Evolutionary conservation across 164 flowering plant species (phyloP).

Genomic region (Aristolochia californica): DNA sequence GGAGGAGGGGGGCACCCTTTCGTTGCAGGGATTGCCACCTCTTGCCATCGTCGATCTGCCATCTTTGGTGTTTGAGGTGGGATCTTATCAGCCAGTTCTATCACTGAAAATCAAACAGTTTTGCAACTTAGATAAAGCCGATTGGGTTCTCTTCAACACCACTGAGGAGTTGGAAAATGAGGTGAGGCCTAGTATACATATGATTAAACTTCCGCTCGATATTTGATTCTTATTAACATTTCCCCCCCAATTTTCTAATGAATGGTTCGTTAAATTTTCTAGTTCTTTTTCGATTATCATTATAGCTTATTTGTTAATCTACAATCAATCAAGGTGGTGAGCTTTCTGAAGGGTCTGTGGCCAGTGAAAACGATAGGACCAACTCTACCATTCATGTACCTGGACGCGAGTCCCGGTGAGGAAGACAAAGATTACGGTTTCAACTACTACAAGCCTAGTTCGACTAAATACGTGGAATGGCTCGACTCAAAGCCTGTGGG

Average conservation of each 20-base stretch:
- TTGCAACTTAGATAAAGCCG: slow-evolving; percentile 23
- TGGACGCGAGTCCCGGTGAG: slow-evolving; percentile 11
- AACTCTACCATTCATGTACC: slow-evolving; percentile 24
- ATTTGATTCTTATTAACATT: not conserved
- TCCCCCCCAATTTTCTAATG: too few species aligned
- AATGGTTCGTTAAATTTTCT: too few species aligned
- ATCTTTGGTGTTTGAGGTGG: slow-evolving; percentile 5
- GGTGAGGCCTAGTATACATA: slow-evolving; percentile 11
- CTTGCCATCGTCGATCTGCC: slow-evolving; percentile 14
- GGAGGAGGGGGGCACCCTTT: not conserved
- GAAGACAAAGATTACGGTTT: slow-evolving; percentile 21
- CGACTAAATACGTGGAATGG: slow-evolving; percentile 19
- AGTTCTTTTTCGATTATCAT: too few species aligned
- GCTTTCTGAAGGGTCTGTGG: slow-evolving; percentile 6
- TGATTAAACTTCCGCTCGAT: not conserved
- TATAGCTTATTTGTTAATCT: too few species aligned
- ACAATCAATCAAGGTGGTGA: slow-evolving; percentile 6
- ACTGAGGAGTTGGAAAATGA: slow-evolving; percentile 27
- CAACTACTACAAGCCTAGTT: slow-evolving; percentile 10
- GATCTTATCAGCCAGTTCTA: slow-evolving; percentile 1
- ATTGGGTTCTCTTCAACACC: slow-evolving; percentile 34
- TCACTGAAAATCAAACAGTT: slow-evolving; percentile 19
- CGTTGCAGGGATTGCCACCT: slow-evolving; percentile 12
- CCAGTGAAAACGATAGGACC: slow-evolving; percentile 25
- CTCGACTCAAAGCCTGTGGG: slow-evolving; percentile 8